Evolutionary conservation across 2,329 filamentous ascomycete species (phyloP).

Genomic region (Penicillium sp.): DNA sequence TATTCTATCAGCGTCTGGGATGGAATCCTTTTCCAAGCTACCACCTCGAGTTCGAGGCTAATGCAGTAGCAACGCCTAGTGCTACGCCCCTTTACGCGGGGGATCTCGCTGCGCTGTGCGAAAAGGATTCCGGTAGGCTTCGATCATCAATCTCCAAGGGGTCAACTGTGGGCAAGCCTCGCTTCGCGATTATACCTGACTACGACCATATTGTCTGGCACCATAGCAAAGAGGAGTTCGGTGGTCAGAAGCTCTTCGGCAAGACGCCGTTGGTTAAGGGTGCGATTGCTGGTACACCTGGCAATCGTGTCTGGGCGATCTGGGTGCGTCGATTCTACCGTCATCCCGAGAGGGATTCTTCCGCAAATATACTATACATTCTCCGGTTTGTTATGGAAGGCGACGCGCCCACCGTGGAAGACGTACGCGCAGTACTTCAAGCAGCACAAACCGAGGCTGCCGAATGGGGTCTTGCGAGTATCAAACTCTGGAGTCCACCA

Average conservation of each 20-base stretch:
- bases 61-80: neutral
- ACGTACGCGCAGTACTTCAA: slow-evolving; percentile 17
- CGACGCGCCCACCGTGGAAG: neutral
- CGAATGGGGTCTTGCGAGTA: slow-evolving; percentile 25
- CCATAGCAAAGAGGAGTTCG: slow-evolving; percentile 29
- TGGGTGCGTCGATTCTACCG: slow-evolving; percentile 32
- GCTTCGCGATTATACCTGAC: slow-evolving; percentile 27
- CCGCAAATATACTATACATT: slow-evolving; percentile 9
- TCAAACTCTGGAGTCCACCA: slow-evolving; percentile 31
- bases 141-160: neutral
- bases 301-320: slow-evolving; percentile 28
- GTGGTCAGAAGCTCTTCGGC: slow-evolving; percentile 21
- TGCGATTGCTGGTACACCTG: slow-evolving; percentile 25
- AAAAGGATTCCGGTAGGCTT: neutral
- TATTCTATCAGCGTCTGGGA: slow-evolving; percentile 27
- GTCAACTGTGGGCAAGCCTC: neutral
- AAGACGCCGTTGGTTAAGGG: slow-evolving; percentile 24
- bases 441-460: slow-evolving; percentile 29
- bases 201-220: slow-evolving; percentile 32
- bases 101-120: neutral
- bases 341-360: slow-evolving; percentile 8
- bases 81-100: neutral
- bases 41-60: slow-evolving; percentile 24
- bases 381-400: slow-evolving; percentile 9
- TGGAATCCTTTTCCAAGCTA: slow-evolving; percentile 27